Base-by-base conservation (phyloP, 768 basidiomycete species). In the Auriscalpium microsporum region DNA sequence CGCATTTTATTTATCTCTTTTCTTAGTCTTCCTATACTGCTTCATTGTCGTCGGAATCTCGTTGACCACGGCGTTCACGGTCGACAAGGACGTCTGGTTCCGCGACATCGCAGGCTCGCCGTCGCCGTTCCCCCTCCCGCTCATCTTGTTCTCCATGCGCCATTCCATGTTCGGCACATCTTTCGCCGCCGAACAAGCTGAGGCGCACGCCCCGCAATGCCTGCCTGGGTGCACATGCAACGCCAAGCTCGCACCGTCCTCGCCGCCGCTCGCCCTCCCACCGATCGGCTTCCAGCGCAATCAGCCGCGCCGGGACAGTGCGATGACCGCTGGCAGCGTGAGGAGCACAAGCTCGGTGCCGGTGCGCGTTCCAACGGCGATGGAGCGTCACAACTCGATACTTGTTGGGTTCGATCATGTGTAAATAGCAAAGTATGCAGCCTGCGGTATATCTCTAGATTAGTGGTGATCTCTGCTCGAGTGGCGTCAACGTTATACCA, bases 31-130 rank as follows among this genome's bases (percentile, higher is more conserved):
- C 33, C 35, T 48, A 10, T 62, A 62, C 44, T 54, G 58, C 11
- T 37, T 36, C 10, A 35, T 62, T 4, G 16, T 62, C 36, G 28
- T 56, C 11, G 48, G 17, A 10, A 36, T 50, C 14, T 50, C 61
- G 19, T 50, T 60, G 47, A 19, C 57, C 17, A 54, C 59, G 6
- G 61, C 58, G 19, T 16, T 34, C 23, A 60, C 56, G 1, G 44
- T 62, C n/a, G 61, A 62, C 37, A 55, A 50, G 33, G 61, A 62
- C 8, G 58, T 62, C 46, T 62, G 61, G 61, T 60, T 60, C 50
- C 56, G 61, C 28, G 58, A 60, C 34, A 55, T 62, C 45, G 44
- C 58, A 21, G 53, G 51, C 11, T 62, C 58, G n/a, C 61, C 61
- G 14, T 60, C 61, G 28, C 61, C 61, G 2, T 62, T 60, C 44